Percentiles rank a stretch among this genome's conserved stretches.
phyloP scores from a whole-genome alignment of 192 early-diverging fungal species.

The Entrophospora sp. region DNA sequence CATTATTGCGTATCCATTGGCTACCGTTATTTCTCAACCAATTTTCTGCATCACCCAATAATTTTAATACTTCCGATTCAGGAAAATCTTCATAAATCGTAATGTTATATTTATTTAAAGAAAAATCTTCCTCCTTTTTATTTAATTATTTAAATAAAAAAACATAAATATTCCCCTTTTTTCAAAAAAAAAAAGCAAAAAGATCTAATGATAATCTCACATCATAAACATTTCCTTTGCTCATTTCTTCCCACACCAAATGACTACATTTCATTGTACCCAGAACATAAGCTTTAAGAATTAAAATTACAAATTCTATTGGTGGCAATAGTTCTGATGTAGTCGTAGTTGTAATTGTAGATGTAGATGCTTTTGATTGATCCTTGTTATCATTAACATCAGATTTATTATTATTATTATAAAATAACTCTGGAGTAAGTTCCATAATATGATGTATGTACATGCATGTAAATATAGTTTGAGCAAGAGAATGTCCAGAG shows the following conservation, averaged over 20 bases:
- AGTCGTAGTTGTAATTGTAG: too few species aligned
- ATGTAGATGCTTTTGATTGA: too few species aligned
- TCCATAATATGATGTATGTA: constrained; percentile 38
- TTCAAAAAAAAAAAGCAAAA: too few species aligned
- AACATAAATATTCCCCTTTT: too few species aligned
- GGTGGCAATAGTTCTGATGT: constrained; percentile 12
- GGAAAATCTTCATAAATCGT: constrained; percentile 38
- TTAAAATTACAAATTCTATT: constrained; percentile 26
- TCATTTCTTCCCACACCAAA: constrained; percentile 46
- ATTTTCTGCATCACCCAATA: constrained; percentile 27
- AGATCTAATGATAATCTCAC: constrained; percentile 7
- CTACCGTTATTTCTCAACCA: constrained; percentile 24
- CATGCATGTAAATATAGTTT: constrained; percentile 45
- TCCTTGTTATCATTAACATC: not conserved
- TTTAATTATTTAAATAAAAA: too few species aligned
- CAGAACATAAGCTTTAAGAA: constrained; percentile 36
- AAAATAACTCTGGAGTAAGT: constrained; percentile 20
- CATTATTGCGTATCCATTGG: constrained; percentile 25
- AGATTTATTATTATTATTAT: not conserved
- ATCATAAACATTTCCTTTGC: constrained; percentile 43
- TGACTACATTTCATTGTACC: constrained; percentile 38
- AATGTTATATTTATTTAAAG: constrained; percentile 47
- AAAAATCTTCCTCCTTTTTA: too few species aligned
- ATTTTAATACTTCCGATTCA: constrained; percentile 19
- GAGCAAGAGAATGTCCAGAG: constrained; percentile 47